Evolutionary conservation across 768 basidiomycete genomes (phyloP).

Genomic region (Phylloporus sp.): DNA sequence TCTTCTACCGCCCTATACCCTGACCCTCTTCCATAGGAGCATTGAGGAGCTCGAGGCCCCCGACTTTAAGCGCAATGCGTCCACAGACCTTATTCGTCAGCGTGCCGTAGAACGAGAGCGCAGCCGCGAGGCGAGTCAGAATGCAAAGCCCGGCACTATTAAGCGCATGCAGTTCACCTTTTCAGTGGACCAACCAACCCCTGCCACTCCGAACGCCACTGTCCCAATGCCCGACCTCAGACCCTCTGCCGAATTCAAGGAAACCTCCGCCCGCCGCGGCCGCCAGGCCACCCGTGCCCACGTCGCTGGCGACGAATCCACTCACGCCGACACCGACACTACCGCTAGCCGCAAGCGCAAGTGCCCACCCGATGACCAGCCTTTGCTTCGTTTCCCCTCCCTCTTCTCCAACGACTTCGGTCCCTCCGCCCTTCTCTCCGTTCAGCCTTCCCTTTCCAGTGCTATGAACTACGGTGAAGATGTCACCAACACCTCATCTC

Average conservation of each 20-base stretch:
- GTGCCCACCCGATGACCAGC: constrained; percentile 20
- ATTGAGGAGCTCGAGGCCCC: constrained; percentile 84
- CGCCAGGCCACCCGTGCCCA: constrained; percentile 37
- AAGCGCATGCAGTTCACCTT: constrained; percentile 91
- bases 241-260: constrained; percentile 61
- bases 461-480: constrained; percentile 77
- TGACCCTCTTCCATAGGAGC: constrained; percentile 42
- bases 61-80: constrained; percentile 74
- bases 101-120: constrained; percentile 81
- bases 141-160: constrained; percentile 64
- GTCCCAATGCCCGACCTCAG: constrained; percentile 64
- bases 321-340: constrained; percentile 19
- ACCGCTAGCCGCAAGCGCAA: constrained; percentile 28
- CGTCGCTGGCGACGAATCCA: constrained; percentile 28
- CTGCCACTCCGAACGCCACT: constrained; percentile 36
- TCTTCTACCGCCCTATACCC: constrained; percentile 12
- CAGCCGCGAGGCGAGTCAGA: constrained; percentile 62
- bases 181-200: constrained; percentile 66
- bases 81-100: constrained; percentile 73
- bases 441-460: constrained; percentile 61
- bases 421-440: constrained; percentile 67
- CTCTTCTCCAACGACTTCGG: constrained; percentile 74
- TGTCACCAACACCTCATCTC: constrained; percentile 43
- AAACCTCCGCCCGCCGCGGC: constrained; percentile 36
- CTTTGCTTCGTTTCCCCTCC: constrained; percentile 62